Conservation (phyloP, 331 rosid genomes). For the Rosa hybrid region DNA sequence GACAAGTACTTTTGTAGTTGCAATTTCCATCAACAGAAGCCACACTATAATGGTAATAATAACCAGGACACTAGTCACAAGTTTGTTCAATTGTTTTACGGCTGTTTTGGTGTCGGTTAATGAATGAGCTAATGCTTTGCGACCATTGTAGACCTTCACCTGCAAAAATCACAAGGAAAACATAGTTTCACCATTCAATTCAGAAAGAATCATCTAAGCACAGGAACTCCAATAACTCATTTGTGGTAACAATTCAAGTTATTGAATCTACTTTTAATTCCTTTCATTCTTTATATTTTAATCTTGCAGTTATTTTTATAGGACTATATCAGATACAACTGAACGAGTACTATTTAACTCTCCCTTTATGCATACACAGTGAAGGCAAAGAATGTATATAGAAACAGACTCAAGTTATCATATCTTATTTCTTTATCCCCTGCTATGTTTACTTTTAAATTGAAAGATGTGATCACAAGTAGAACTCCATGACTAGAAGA, state of each 20-base stretch:
- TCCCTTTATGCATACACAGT: conserved; percentile 1
- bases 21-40: conserved; percentile 84
- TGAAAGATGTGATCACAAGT: neutral
- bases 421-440: conserved; percentile 4
- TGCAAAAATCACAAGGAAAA: conserved; percentile 27
- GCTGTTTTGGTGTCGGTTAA: conserved; percentile 90
- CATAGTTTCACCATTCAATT: conserved; percentile 4
- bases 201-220: neutral
- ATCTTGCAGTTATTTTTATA: neutral
- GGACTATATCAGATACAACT: neutral
- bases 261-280: neutral
- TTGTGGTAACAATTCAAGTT: neutral
- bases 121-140: conserved; percentile 82
- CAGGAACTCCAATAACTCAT: neutral
- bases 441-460: neutral
- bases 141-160: conserved; percentile 82
- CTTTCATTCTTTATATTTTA: neutral
- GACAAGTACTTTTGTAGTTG: conserved; percentile 78
- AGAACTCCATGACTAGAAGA: neutral
- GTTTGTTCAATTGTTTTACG: conserved; percentile 74
- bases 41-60: conserved; percentile 59
- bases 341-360: neutral
- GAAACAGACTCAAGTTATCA: neutral
- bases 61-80: conserved; percentile 51
- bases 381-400: neutral